A percentile compares a stretch with the other conserved stretches of the same genome.
phyloP scores from a whole-genome alignment of 345 rosid species.

The Cardamine chenopodiifolia region DNA sequence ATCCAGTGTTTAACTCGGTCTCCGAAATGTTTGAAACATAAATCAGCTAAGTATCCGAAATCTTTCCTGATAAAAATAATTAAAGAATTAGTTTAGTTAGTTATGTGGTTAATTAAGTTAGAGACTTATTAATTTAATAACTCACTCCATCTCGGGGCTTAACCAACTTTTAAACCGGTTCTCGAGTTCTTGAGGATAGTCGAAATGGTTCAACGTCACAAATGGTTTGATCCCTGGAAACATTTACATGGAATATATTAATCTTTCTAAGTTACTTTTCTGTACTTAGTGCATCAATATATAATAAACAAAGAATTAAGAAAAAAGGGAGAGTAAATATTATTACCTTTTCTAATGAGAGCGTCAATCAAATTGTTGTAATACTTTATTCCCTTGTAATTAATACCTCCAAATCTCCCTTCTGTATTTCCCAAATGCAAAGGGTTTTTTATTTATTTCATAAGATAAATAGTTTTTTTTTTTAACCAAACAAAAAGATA shows the following conservation, averaged over 20 bases:
- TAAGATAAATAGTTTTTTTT: not conserved
- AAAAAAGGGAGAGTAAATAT: not conserved
- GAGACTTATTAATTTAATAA: not conserved
- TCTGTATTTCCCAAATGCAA: slow-evolving; percentile 40
- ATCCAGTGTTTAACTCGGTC: slow-evolving; percentile 67
- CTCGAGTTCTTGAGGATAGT: slow-evolving; percentile 77
- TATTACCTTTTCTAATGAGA: slow-evolving; percentile 55
- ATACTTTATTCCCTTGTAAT: slow-evolving; percentile 58
- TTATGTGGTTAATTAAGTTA: not conserved
- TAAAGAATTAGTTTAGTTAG: not conserved
- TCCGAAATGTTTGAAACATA: slow-evolving; percentile 63
- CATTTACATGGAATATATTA: not conserved
- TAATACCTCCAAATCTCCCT: slow-evolving; percentile 70
- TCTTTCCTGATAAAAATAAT: slow-evolving; percentile 48
- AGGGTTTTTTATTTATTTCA: not conserved
- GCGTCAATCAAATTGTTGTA: slow-evolving; percentile 62
- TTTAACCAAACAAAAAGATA: not conserved
- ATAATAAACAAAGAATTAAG: not conserved
- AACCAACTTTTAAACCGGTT: slow-evolving; percentile 77
- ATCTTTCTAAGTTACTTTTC: not conserved
- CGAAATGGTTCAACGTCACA: slow-evolving; percentile 72
- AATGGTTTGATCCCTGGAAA: slow-evolving; percentile 75
- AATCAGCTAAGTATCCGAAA: slow-evolving; percentile 54
- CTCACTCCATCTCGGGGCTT: slow-evolving; percentile 62
- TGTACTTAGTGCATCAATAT: not conserved